A percentile compares a stretch with the other conserved stretches of the same genome.
phyloP scores from a whole-genome alignment of 2,329 filamentous ascomycete species.

The Aspergillus cejpii region DNA sequence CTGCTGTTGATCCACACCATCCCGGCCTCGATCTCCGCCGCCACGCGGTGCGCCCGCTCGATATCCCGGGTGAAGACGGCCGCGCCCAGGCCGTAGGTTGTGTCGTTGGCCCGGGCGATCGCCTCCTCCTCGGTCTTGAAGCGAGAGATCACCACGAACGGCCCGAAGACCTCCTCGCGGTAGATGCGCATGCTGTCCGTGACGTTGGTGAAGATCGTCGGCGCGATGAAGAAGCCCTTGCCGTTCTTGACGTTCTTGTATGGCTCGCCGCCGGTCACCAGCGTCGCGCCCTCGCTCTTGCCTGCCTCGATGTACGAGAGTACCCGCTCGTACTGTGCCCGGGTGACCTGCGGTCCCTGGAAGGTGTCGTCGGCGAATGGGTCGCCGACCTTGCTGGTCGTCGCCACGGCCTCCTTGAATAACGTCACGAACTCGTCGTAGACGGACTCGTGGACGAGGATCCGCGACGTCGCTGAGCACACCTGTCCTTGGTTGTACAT shows the following conservation, averaged over 20 bases:
- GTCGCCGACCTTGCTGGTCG: conserved; percentile 33
- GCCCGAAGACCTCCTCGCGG: conserved; percentile 58
- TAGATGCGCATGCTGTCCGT: conserved; percentile 54
- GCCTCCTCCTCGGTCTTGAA: conserved; percentile 57
- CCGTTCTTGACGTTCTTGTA: conserved; percentile 49
- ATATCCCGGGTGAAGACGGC: conserved; percentile 49
- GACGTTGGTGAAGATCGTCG: conserved; percentile 54
- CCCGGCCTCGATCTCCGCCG: conserved; percentile 55
- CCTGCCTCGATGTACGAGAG: conserved; percentile 63
- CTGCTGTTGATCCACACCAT: conserved; percentile 65
- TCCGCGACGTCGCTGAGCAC: conserved; percentile 32
- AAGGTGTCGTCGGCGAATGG: conserved; percentile 34
- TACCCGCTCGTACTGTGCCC: conserved; percentile 45
- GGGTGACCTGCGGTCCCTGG: conserved; percentile 34
- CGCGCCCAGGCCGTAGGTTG: conserved; percentile 31
- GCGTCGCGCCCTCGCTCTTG: conserved; percentile 62
- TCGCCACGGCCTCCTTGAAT: conserved; percentile 28
- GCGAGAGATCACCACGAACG: conserved; percentile 52
- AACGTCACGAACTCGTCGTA: conserved; percentile 30
- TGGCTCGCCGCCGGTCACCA: conserved; percentile 56
- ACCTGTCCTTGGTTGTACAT: conserved; percentile 40
- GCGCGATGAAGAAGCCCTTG: conserved; percentile 60
- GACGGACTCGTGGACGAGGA: conserved; percentile 53
- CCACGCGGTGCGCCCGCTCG: conserved; percentile 53
- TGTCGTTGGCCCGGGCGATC: conserved; percentile 53